Evolutionary conservation across 768 basidiomycete species (phyloP).

Genomic region (Leucogyrophana mollusca): DNA sequence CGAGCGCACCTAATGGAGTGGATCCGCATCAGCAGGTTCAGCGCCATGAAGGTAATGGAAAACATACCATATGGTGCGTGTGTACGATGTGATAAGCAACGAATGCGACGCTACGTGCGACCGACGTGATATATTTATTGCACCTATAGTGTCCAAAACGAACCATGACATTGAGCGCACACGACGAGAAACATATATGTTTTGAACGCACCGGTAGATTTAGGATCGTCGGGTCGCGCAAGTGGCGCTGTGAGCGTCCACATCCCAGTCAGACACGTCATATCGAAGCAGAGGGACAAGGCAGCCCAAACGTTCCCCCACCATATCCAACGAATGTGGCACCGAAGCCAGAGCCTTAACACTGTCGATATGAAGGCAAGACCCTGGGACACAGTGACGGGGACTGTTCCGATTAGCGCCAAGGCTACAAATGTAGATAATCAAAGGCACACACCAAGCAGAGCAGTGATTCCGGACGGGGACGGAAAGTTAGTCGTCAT

Average conservation of each 20-base stretch:
- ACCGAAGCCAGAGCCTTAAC: not conserved
- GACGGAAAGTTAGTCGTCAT: too few relatives aligned
- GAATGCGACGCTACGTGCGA: not conserved
- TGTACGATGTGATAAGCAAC: not conserved
- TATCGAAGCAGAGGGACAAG: not conserved
- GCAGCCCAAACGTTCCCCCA: not conserved
- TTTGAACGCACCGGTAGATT: too few relatives aligned
- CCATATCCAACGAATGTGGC: not conserved
- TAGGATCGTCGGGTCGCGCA: not conserved
- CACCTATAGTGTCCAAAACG: too few relatives aligned
- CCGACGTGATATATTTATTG: not conserved
- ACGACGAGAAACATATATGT: too few relatives aligned
- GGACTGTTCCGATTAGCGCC: not conserved
- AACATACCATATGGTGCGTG: not conserved
- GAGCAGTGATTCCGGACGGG: too few relatives aligned
- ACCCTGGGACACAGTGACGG: not conserved
- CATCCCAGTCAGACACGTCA: not conserved
- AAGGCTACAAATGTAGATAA: too few relatives aligned
- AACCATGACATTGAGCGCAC: too few relatives aligned
- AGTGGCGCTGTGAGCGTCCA: conserved; percentile 19
- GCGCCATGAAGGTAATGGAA: not conserved
- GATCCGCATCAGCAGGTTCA: not conserved
- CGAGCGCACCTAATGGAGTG: conserved; percentile 38
- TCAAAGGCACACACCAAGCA: too few relatives aligned
- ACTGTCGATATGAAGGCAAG: not conserved